phyloP scores from a whole-genome alignment of 495 filamentous ascomycete species.

The Hypoxylon cercidicola region DNA sequence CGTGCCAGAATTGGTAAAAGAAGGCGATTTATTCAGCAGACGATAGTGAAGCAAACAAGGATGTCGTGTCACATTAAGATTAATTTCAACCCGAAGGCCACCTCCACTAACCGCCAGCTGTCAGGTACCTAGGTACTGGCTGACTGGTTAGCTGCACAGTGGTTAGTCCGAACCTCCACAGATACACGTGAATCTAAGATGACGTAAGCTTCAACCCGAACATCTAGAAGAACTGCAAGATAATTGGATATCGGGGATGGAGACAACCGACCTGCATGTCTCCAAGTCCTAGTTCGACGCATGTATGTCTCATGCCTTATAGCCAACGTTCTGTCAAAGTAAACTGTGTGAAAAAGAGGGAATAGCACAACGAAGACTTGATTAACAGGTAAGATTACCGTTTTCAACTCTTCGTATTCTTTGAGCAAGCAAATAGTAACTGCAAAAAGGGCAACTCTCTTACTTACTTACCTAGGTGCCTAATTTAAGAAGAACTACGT shows the following conservation, averaged over 20 bases:
- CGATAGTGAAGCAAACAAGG: neutral
- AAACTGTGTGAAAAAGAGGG: neutral
- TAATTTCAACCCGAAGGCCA: neutral
- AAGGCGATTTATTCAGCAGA: neutral
- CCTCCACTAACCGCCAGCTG: constrained; percentile 1
- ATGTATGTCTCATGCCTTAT: neutral
- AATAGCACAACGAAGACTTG: no score
- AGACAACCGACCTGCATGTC: neutral
- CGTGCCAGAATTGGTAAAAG: neutral
- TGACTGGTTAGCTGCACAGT: no score
- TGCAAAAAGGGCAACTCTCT: no score
- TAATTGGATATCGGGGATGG: constrained; percentile 1
- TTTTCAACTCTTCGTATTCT: no score
- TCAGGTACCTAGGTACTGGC: neutral
- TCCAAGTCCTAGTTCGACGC: neutral
- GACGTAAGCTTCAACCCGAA: neutral
- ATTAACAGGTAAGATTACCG: no score
- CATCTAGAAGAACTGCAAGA: neutral
- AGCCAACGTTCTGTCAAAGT: neutral
- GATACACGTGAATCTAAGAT: neutral
- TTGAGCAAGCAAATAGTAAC: no score
- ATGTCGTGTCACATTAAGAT: neutral
- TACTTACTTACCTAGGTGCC: neutral
- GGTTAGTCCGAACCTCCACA: constrained; percentile 1
- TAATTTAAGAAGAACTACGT: neutral